Evolutionary conservation across 225 moss, liverwort and hornwort species (phyloP).

Genomic region (Ulota crispa): DNA sequence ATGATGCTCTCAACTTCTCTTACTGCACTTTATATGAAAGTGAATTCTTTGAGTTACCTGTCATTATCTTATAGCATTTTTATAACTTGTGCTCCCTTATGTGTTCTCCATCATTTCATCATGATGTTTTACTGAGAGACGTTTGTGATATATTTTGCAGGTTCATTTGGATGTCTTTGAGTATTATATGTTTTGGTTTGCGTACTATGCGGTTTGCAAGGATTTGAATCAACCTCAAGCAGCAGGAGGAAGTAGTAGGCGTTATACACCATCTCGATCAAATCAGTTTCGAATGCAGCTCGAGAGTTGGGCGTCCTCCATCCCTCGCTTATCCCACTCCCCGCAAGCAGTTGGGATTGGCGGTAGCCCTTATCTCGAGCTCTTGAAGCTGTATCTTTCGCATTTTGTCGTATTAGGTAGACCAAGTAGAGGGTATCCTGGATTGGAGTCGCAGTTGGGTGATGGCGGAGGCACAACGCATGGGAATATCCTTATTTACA

Average conservation of each 20-base stretch:
- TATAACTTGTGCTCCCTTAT: background rate
- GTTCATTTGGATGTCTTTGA: constrained; percentile 78
- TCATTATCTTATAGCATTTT: background rate
- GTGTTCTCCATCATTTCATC: background rate
- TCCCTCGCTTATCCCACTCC: constrained; percentile 62
- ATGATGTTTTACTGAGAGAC: background rate
- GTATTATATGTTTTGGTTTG: constrained; percentile 77
- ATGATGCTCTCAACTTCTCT: constrained; percentile 8
- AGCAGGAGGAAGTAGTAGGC: constrained; percentile 40
- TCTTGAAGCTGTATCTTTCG: constrained; percentile 66
- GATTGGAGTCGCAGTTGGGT: constrained; percentile 43
- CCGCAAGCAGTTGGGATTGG: constrained; percentile 48
- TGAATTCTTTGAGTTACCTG: background rate
- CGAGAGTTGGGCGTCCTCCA: constrained; percentile 69
- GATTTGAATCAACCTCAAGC: constrained; percentile 50
- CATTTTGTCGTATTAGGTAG: constrained; percentile 52
- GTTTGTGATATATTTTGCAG: constrained; percentile 28
- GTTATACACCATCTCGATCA: constrained; percentile 54
- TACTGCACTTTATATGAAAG: constrained; percentile 8
- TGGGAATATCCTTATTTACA: constrained; percentile 58
- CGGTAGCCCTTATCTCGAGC: constrained; percentile 64
- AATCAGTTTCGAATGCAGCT: constrained; percentile 58
- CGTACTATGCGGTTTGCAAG: constrained; percentile 73
- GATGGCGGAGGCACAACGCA: constrained; percentile 52
- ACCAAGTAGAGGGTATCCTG: constrained; percentile 45